phyloP scores from a whole-genome alignment of 306 rosid species.

The Corylus avellana region DNA sequence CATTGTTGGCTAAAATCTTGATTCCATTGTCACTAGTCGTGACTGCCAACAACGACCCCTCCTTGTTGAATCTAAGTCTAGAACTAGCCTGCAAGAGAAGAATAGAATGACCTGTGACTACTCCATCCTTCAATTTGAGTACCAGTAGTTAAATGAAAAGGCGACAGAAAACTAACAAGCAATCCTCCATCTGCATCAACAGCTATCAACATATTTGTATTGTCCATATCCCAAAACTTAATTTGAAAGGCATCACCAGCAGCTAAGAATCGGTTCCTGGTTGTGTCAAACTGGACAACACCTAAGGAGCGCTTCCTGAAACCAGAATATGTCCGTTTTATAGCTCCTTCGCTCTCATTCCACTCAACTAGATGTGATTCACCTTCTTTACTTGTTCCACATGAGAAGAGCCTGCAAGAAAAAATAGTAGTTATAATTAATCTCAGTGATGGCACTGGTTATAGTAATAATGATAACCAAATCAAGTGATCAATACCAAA shows the following conservation, averaged over 20 bases:
- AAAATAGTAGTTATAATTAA: not conserved
- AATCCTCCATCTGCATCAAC: constrained; percentile 48
- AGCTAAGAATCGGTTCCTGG: constrained; percentile 48
- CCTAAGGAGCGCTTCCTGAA: constrained; percentile 43
- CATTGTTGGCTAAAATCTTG: constrained; percentile 45
- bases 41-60: constrained; percentile 51
- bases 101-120: constrained; percentile 1
- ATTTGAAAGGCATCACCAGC: constrained; percentile 51
- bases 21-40: constrained; percentile 42
- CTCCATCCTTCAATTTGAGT: constrained; percentile 7
- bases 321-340: constrained; percentile 45
- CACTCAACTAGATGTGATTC: constrained; percentile 54
- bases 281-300: constrained; percentile 54
- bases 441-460: not conserved
- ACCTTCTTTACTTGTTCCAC: constrained; percentile 51
- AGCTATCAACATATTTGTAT: constrained; percentile 33
- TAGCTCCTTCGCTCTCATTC: constrained; percentile 55
- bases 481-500: not conserved
- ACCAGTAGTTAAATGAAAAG: not conserved
- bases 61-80: constrained; percentile 49
- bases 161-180: constrained; percentile 33
- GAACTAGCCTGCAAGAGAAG: constrained; percentile 43
- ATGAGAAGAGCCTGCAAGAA: constrained; percentile 43
- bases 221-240: constrained; percentile 56
- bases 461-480: not conserved